Evolutionary conservation across 192 early-diverging fungal species (phyloP).

Genomic region (Coemansia sp.): DNA sequence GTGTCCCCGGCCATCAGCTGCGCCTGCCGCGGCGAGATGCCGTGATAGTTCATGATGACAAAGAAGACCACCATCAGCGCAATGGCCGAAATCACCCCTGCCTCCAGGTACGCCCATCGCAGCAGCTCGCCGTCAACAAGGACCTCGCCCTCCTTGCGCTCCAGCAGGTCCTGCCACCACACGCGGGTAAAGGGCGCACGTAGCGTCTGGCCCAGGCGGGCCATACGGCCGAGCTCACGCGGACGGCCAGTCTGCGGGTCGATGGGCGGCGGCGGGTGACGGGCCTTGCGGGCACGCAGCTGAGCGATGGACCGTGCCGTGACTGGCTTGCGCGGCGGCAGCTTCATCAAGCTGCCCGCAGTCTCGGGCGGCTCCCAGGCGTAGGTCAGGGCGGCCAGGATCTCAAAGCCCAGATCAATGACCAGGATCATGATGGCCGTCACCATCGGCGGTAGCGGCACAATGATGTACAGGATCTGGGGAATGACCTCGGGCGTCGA

Average conservation of each 20-base stretch:
- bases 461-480: slow-evolving; percentile 78
- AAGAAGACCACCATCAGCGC: slow-evolving; percentile 72
- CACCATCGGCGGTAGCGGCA: slow-evolving; percentile 79
- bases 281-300: slow-evolving; percentile 52
- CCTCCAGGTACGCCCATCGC: slow-evolving; percentile 82
- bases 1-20: slow-evolving; percentile 52
- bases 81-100: slow-evolving; percentile 71
- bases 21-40: slow-evolving; percentile 59
- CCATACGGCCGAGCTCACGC: slow-evolving; percentile 18
- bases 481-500: slow-evolving; percentile 87
- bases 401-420: slow-evolving; percentile 92
- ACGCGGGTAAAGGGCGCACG: slow-evolving; percentile 47
- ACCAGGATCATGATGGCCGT: slow-evolving; percentile 80
- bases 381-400: slow-evolving; percentile 77
- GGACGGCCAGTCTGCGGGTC: slow-evolving; percentile 53
- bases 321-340: slow-evolving; percentile 87
- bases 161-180: slow-evolving; percentile 63
- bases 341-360: slow-evolving; percentile 70
- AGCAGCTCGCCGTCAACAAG: slow-evolving; percentile 79
- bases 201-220: slow-evolving; percentile 18
- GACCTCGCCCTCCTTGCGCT: slow-evolving; percentile 72
- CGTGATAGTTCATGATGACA: slow-evolving; percentile 63
- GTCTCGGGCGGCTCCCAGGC: slow-evolving; percentile 90
- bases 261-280: slow-evolving; percentile 42
- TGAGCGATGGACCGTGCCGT: slow-evolving; percentile 67